Percentiles rank a stretch among this genome's conserved stretches.
These are phyloP conservation scores for Gastrolobium bilobum DNA, from an alignment of 306 rosid species.

Conservation along the genomic window DNA sequence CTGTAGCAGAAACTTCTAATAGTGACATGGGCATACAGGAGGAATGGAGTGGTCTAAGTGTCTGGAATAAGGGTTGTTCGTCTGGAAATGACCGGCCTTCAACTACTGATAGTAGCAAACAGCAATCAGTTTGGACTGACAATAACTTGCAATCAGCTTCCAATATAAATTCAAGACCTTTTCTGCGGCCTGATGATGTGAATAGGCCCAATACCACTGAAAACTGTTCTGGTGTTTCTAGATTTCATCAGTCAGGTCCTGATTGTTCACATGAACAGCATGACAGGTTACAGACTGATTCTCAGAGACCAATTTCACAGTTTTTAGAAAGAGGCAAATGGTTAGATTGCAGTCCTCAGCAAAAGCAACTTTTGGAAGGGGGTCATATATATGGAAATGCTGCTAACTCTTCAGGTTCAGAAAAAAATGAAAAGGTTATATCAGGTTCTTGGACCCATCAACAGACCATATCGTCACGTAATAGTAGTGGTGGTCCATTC, in stretches of 20 bases:
- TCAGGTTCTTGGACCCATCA: slow-evolving; percentile 50
- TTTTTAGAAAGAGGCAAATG: slow-evolving; percentile 72
- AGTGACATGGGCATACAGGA: slow-evolving; percentile 78
- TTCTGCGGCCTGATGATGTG: slow-evolving; percentile 59
- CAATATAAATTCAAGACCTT: slow-evolving; percentile 61
- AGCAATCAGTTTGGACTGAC: slow-evolving; percentile 70
- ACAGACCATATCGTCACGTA: slow-evolving; percentile 47
- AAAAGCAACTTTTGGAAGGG: slow-evolving; percentile 65
- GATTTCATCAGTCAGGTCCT: slow-evolving; percentile 70
- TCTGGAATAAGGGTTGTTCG: slow-evolving; percentile 55
- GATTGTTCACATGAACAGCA: slow-evolving; percentile 61
- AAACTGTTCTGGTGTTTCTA: slow-evolving; percentile 60
- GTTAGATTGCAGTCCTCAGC: slow-evolving; percentile 74
- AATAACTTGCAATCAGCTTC: slow-evolving; percentile 67
- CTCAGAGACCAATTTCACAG: slow-evolving; percentile 61
- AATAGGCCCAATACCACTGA: slow-evolving; percentile 55
- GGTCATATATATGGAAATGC: slow-evolving; percentile 60
- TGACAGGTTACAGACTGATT: slow-evolving; percentile 59
- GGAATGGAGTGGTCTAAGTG: slow-evolving; percentile 79
- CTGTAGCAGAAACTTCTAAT: slow-evolving; percentile 93
- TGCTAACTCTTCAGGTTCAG: slow-evolving; percentile 50
- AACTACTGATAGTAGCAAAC: slow-evolving; percentile 59
- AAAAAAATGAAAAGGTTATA: slow-evolving; percentile 45
- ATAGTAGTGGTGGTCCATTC: slow-evolving; percentile 61
- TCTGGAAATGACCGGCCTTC: slow-evolving; percentile 66